Conservation (phyloP, 306 rosid genomes). For the Cicer chorassanicum region DNA sequence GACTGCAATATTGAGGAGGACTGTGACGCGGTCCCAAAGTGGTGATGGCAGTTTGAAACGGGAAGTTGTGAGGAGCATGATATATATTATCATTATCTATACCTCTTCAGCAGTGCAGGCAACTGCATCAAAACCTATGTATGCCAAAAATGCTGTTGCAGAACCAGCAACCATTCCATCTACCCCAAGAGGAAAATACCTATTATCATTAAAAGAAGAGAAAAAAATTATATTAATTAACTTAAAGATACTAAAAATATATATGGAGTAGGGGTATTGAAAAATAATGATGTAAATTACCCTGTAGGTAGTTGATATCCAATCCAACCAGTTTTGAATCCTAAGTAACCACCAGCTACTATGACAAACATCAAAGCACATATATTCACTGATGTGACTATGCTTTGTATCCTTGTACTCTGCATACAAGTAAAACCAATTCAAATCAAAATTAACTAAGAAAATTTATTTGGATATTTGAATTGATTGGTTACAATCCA, state of each 20-base stretch:
- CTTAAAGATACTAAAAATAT: constrained; percentile 23
- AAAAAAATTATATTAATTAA: neutral
- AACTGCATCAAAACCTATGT: constrained; percentile 88
- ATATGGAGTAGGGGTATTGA: neutral
- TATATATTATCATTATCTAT: constrained; percentile 4
- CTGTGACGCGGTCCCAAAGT: no score
- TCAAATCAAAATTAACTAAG: constrained; percentile 15
- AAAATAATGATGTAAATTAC: constrained; percentile 53
- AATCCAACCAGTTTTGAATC: constrained; percentile 91
- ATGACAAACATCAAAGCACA: constrained; percentile 84
- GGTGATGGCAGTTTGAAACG: no score
- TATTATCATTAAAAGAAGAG: constrained; percentile 50
- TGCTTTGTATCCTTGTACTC: constrained; percentile 77
- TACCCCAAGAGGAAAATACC: constrained; percentile 88
- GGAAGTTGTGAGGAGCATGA: neutral
- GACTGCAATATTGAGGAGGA: no score
- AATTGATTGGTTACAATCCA: neutral
- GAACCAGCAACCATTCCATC: constrained; percentile 98
- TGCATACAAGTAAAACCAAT: constrained; percentile 50
- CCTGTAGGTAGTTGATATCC: constrained; percentile 87
- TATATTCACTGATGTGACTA: constrained; percentile 74
- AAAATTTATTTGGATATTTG: neutral
- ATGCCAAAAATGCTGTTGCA: constrained; percentile 90
- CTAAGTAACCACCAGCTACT: constrained; percentile 77
- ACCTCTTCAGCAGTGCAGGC: constrained; percentile 97